Percentiles rank a stretch among this genome's conserved stretches.
Evolutionary conservation across 2,329 filamentous ascomycete species (phyloP).

Genomic region (Cercospora beticola): DNA sequence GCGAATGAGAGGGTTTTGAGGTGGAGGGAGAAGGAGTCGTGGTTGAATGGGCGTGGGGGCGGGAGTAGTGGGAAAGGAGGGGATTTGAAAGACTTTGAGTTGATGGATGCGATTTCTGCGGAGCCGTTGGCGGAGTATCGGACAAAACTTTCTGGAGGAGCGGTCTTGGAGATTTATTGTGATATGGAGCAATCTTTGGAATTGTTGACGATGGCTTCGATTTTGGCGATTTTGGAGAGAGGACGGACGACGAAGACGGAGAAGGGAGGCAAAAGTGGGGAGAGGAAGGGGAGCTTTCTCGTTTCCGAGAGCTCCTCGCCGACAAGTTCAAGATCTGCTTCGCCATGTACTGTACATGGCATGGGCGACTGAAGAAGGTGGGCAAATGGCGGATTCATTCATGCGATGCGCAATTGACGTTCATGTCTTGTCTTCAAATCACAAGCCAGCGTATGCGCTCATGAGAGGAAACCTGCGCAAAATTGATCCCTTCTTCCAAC

Average conservation of each 20-base stretch:
- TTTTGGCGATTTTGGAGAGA: not conserved
- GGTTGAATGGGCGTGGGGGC: not conserved
- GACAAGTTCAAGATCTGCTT: not conserved
- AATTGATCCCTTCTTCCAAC: not conserved
- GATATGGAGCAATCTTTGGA: constrained; percentile 1
- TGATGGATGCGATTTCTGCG: constrained; percentile 1
- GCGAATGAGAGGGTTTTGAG: not conserved
- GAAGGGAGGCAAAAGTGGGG: not conserved
- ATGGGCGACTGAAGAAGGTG: not conserved
- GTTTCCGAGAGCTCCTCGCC: not conserved
- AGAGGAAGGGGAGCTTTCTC: not conserved
- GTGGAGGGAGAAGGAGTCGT: not conserved
- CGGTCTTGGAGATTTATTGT: not conserved
- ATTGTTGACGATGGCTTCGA: constrained; percentile 5
- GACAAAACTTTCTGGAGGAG: not conserved
- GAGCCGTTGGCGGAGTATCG: constrained; percentile 1
- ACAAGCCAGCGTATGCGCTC: not conserved
- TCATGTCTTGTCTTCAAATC: not conserved
- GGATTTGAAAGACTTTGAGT: not conserved
- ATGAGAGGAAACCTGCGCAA: not conserved
- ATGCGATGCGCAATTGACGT: not conserved
- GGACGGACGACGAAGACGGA: not conserved
- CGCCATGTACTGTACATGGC: not conserved
- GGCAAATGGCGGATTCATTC: not conserved
- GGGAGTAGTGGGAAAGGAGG: not conserved